A percentile compares a stretch with the other conserved stretches of the same genome.
These are phyloP conservation scores for Juglanconis juglandina DNA, from an alignment of 2,329 filamentous ascomycete species.

Conservation along the genomic window DNA sequence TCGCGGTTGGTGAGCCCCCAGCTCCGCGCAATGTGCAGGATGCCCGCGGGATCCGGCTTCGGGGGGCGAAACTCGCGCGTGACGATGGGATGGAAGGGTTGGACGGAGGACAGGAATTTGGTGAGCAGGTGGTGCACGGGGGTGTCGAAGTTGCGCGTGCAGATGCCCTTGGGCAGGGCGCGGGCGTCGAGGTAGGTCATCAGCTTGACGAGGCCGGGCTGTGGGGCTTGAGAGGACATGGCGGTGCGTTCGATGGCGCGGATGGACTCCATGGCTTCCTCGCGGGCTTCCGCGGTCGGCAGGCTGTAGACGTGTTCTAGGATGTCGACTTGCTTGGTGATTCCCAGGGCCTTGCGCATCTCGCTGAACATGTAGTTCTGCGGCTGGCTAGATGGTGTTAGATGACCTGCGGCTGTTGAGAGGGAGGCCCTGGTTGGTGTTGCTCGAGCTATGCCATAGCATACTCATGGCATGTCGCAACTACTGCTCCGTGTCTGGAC, in stretches of 20 bases:
- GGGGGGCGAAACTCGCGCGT: slow-evolving; percentile 80
- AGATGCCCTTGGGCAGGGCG: slow-evolving; percentile 74
- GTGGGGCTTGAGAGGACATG: slow-evolving; percentile 76
- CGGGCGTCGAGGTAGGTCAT: slow-evolving; percentile 77
- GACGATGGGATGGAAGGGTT: slow-evolving; percentile 72
- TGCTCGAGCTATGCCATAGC: too few species aligned
- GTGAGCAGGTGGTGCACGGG: slow-evolving; percentile 71
- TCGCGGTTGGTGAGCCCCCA: slow-evolving; percentile 59
- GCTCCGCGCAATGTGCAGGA: slow-evolving; percentile 74
- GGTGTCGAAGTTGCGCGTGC: slow-evolving; percentile 87
- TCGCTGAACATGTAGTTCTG: slow-evolving; percentile 94
- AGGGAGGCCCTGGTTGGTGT: neutral
- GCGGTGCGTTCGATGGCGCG: slow-evolving; percentile 75
- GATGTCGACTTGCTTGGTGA: slow-evolving; percentile 74
- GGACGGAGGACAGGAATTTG: slow-evolving; percentile 64
- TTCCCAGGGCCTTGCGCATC: slow-evolving; percentile 75
- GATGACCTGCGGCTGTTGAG: too few species aligned
- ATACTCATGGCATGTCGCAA: too few species aligned
- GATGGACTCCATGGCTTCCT: slow-evolving; percentile 68
- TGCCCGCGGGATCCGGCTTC: slow-evolving; percentile 85
- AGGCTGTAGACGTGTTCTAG: slow-evolving; percentile 81
- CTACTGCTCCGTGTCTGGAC: neutral
- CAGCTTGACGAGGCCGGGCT: slow-evolving; percentile 72
- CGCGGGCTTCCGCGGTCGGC: slow-evolving; percentile 54
- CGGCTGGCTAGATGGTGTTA: slow-evolving; percentile 59